A percentile compares a stretch with the other conserved stretches of the same genome.
Evolutionary conservation across 192 early-diverging fungal species (phyloP).

Genomic region (Pilaira anomala): DNA sequence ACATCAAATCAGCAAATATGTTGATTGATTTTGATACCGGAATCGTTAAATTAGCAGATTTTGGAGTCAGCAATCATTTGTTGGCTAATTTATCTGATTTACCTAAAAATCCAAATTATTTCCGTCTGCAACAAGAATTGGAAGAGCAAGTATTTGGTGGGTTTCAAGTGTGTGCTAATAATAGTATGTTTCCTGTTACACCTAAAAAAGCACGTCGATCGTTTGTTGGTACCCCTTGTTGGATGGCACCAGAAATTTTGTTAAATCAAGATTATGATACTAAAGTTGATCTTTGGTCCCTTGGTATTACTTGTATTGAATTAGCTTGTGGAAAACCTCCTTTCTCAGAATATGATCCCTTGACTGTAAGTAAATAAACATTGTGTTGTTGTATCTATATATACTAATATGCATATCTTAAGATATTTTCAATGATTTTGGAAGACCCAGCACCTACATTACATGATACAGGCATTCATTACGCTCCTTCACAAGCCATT

Average conservation of each 20-base stretch:
- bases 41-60: conserved; percentile 61
- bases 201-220: conserved; percentile 40
- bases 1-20: conserved; percentile 69
- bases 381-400: background rate
- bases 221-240: conserved; percentile 66
- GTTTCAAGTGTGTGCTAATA: background rate
- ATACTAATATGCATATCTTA: background rate
- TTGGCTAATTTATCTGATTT: conserved; percentile 1
- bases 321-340: conserved; percentile 36
- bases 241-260: conserved; percentile 50
- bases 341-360: conserved; percentile 34
- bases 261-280: conserved; percentile 35
- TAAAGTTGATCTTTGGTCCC: conserved; percentile 47
- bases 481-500: background rate
- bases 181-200: too few relatives aligned
- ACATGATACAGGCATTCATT: background rate
- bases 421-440: conserved; percentile 28
- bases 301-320: conserved; percentile 45
- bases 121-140: background rate
- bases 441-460: conserved; percentile 16
- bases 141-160: background rate
- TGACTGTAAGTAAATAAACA: conserved; percentile 21
- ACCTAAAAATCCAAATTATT: background rate
- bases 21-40: conserved; percentile 57
- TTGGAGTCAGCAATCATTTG: conserved; percentile 37